phyloP scores from a whole-genome alignment of 164 flowering plant genomes.

The Vitis riparia region DNA sequence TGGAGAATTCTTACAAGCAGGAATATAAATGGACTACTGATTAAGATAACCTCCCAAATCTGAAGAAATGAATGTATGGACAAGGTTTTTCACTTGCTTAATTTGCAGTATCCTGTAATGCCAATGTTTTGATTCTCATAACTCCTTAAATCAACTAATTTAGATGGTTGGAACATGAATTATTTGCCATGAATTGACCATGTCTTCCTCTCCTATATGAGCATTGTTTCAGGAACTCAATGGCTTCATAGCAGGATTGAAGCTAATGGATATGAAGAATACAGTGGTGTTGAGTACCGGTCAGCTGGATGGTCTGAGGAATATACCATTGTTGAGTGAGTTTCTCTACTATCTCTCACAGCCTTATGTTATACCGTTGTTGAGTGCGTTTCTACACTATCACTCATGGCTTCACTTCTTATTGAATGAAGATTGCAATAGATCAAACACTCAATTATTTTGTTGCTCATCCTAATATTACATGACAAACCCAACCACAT shows the following conservation, averaged over 20 bases:
- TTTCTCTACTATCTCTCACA: constrained; percentile 8
- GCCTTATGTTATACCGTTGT: not conserved
- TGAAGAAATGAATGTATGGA: no score
- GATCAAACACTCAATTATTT: no score
- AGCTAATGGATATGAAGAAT: constrained; percentile 87
- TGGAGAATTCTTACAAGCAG: not conserved
- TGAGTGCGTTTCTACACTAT: not conserved
- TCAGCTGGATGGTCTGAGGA: constrained; percentile 94
- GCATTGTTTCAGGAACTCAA: constrained; percentile 60
- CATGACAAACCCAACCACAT: no score
- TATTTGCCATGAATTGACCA: not conserved
- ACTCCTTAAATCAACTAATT: not conserved
- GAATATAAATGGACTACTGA: not conserved
- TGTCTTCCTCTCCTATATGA: no score
- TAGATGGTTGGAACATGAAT: not conserved
- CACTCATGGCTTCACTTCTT: no score
- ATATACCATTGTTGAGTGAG: constrained; percentile 72
- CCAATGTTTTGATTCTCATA: no score
- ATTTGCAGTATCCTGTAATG: not conserved
- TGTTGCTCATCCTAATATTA: no score
- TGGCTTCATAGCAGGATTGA: constrained; percentile 95
- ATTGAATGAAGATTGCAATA: no score
- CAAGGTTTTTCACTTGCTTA: not conserved
- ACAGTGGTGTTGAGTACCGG: constrained; percentile 77
- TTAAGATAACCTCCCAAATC: not conserved